These are phyloP conservation scores for Termitomyces sp. DNA, from an alignment of 768 basidiomycete species.

Conservation along the genomic window DNA sequence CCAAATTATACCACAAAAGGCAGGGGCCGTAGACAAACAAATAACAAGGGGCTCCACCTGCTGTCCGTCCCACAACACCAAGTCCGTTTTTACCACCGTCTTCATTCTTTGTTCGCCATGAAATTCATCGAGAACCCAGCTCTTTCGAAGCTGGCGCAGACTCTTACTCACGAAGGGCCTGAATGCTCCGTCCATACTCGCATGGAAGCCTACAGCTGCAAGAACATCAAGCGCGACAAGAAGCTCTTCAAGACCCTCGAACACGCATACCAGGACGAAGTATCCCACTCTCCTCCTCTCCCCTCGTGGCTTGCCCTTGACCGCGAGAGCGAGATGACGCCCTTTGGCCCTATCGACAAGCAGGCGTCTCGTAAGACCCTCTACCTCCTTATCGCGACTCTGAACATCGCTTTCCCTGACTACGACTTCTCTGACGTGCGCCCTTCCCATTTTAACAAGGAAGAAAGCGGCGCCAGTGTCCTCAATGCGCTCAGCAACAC, in stretches of 20 bases:
- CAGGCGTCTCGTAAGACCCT: conserved; percentile 85
- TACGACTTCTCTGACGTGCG: conserved; percentile 94
- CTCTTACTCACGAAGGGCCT: conserved; percentile 80
- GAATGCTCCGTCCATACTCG: conserved; percentile 89
- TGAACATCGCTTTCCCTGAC: conserved; percentile 97
- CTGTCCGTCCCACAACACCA: not conserved
- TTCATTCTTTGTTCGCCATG: conserved; percentile 42
- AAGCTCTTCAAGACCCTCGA: conserved; percentile 93
- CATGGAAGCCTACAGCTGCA: conserved; percentile 97
- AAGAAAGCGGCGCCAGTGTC: conserved; percentile 75
- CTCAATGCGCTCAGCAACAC: conserved; percentile 85
- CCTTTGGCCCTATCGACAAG: conserved; percentile 90
- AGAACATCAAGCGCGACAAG: conserved; percentile 96
- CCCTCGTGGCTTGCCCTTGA: conserved; percentile 76
- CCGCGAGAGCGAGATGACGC: conserved; percentile 71
- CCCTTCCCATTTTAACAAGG: conserved; percentile 85
- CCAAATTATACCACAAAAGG: not conserved
- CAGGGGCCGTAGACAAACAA: not conserved
- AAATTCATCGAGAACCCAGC: conserved; percentile 89
- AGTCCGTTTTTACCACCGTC: not conserved
- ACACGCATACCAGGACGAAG: conserved; percentile 75
- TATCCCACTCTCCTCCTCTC: conserved; percentile 80
- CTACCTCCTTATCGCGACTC: conserved; percentile 92
- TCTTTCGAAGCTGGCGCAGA: conserved; percentile 70
- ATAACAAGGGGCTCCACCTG: not conserved